Base-by-base conservation (phyloP, 257 asterid species). In the Voacanga thouarsii region DNA sequence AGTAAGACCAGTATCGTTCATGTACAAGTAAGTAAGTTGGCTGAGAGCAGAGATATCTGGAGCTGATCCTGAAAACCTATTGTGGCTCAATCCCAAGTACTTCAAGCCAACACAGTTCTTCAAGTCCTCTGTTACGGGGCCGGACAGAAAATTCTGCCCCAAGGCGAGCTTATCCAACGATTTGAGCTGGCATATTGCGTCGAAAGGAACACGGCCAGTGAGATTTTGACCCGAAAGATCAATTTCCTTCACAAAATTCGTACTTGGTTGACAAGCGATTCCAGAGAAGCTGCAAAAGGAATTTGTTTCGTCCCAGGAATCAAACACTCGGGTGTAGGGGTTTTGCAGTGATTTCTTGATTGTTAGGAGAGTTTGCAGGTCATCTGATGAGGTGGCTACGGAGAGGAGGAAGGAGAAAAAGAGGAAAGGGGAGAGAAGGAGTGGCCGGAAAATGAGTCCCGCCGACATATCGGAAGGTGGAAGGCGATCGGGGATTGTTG, bases 81-180 rank as follows among this genome's bases (percentile, higher is more conserved):
- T 93, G 86, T 87, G 87, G 4, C 97, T 95, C 57, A 95, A 72
- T 41, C 93, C 97, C 55, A 95, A 77, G 81, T 87, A 89, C 65
- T 65, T 88, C 9, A 95, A 86, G 26, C 79, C 75, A 10, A 76
- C 77, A 83, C 99, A 95, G 37, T 75, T 78, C 19, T 79, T 85
- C 75, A 95, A 80, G 28, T 79, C 93, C 12, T 75, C 77, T 0
- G 81, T 7, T 0, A 95, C 84, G 21, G 59, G 61, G 1, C 99
- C 97, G 11, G 80, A 41, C 21, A 95, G 59, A 0, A 51, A 56
- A 81, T 95, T 95, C 66, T 60, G 77, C 1, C 97, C 97, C 0
- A 95, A 79, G 3, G 92, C 84, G 10, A 95, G 92, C 76, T 72
- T 93, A 55, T 90, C 90, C 85, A 95, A 57, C 0, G 92, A 87